Percentiles rank a stretch among this genome's conserved stretches.
Conservation (phyloP, 805 yeast genomes). For the Yarrowia sp. region DNA sequence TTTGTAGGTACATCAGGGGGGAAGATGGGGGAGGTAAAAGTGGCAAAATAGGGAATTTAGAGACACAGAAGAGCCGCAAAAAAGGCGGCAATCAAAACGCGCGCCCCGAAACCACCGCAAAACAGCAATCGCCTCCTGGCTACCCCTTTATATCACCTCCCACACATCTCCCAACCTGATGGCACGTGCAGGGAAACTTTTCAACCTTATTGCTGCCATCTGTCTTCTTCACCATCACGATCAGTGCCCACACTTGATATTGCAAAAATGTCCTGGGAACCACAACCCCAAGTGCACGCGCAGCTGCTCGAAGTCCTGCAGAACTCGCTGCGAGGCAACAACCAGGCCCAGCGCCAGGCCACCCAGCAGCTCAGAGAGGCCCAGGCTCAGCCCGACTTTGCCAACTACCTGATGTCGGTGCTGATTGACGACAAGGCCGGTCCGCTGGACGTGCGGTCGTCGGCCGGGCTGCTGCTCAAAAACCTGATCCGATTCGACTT, state of each 20-base stretch:
- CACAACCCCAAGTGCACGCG: constrained; percentile 57
- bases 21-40: too few species aligned
- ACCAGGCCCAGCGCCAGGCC: constrained; percentile 58
- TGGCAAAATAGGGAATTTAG: too few species aligned
- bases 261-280: constrained; percentile 37
- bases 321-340: constrained; percentile 66
- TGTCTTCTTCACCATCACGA: constrained; percentile 23
- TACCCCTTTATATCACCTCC: not conserved
- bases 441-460: constrained; percentile 63
- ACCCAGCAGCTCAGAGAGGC: constrained; percentile 68
- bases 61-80: too few species aligned
- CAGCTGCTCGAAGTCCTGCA: constrained; percentile 66
- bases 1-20: too few species aligned
- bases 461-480: constrained; percentile 84
- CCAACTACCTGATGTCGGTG: constrained; percentile 72
- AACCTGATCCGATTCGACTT: constrained; percentile 55
- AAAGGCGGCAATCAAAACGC: too few species aligned
- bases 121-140: too few species aligned
- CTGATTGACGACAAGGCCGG: constrained; percentile 45
- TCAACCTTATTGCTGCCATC: constrained; percentile 26
- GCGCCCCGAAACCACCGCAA: too few species aligned
- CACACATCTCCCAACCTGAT: constrained; percentile 17
- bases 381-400: constrained; percentile 67
- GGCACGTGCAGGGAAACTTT: constrained; percentile 25
- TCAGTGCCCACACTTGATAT: not conserved